phyloP scores from a whole-genome alignment of 23 red algal species.

The Gracilaria gracilis region DNA sequence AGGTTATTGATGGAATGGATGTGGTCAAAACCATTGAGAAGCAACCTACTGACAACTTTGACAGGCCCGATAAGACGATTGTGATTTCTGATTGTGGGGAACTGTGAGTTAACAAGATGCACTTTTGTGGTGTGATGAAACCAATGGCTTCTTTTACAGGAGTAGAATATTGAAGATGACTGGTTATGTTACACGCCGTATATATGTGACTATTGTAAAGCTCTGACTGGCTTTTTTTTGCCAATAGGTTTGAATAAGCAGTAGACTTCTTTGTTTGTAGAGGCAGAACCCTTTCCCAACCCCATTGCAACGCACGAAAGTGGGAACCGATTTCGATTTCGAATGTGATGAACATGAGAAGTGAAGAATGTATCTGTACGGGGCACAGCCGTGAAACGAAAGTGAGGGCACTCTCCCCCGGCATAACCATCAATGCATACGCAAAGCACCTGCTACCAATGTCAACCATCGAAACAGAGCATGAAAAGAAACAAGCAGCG shows the following conservation, averaged over 20 bases:
- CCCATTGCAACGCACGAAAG: not conserved
- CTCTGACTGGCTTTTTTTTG: not conserved
- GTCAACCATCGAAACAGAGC: not conserved
- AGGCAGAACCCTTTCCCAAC: not conserved
- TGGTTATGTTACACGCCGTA: not conserved
- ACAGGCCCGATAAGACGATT: conserved; percentile 54
- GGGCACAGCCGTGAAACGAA: not conserved
- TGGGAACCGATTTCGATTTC: not conserved
- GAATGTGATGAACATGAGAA: not conserved
- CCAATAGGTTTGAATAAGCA: conserved; percentile 3
- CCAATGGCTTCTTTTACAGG: not conserved
- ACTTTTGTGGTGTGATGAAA: not conserved
- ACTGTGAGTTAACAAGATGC: conserved; percentile 18
- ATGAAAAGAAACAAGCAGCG: not conserved
- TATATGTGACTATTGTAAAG: conserved; percentile 6
- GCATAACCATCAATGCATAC: not conserved
- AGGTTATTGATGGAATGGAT: conserved; percentile 91
- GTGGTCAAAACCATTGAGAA: conserved; percentile 89
- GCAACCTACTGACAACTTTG: conserved; percentile 27
- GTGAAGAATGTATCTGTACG: not conserved
- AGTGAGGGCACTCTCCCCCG: not conserved
- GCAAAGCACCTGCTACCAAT: not conserved
- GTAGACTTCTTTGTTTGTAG: not conserved
- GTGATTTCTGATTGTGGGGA: conserved; percentile 84
- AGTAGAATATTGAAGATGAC: not conserved